Conservation (phyloP, 1,284 basidiomycete species). For the Anthracocystis setariae region DNA sequence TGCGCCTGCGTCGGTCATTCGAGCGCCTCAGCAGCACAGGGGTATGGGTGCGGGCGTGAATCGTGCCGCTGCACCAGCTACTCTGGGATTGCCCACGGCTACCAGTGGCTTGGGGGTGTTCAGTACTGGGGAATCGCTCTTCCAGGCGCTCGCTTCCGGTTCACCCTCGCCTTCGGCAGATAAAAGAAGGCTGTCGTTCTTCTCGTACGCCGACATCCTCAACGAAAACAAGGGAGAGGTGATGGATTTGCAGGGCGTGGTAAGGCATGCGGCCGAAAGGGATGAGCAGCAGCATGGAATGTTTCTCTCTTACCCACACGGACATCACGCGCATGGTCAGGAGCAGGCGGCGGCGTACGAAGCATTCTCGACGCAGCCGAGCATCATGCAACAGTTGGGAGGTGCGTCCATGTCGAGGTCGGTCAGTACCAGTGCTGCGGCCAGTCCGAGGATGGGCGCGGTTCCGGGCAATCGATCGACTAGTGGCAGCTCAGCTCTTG, state of each 20-base stretch:
- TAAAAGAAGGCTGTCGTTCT: constrained; percentile 61
- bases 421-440: constrained; percentile 39
- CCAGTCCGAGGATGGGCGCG: constrained; percentile 22
- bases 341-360: constrained; percentile 22
- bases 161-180: constrained; percentile 45
- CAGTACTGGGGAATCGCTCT: constrained; percentile 32
- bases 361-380: constrained; percentile 30
- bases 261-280: constrained; percentile 44
- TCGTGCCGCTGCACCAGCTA: constrained; percentile 18
- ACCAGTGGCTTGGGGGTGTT: constrained; percentile 47
- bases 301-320: constrained; percentile 10
- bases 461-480: constrained; percentile 6
- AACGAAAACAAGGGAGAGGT: constrained; percentile 60
- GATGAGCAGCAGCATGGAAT: constrained; percentile 50
- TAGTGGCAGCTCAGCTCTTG: constrained; percentile 15
- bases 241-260: constrained; percentile 52
- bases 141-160: constrained; percentile 41
- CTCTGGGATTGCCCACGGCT: constrained; percentile 23
- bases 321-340: constrained; percentile 6
- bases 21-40: constrained; percentile 37
- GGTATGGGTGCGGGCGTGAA: constrained; percentile 22
- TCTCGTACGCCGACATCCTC: constrained; percentile 63
- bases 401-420: constrained; percentile 39
- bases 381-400: constrained; percentile 49
- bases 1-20: constrained; percentile 15